Evolutionary conservation across 2,329 filamentous ascomycete genomes (phyloP).

Genomic region (Fusarium sacchari): DNA sequence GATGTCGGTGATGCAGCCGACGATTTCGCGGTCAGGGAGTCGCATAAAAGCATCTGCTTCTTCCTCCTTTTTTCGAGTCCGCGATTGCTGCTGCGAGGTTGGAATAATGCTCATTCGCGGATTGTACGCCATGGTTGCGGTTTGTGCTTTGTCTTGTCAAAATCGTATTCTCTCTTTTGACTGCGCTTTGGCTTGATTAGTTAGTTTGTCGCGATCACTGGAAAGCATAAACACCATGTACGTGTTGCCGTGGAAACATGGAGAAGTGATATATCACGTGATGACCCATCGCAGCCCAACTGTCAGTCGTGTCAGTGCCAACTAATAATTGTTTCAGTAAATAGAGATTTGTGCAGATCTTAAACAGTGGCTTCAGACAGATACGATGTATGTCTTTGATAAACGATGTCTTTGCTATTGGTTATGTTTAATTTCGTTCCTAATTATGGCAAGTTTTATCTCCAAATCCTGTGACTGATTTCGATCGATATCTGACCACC

Average conservation of each 20-base stretch:
- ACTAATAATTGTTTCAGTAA: background rate
- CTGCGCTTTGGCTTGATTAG: constrained; percentile 8
- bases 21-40: constrained; percentile 80
- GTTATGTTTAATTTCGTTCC: background rate
- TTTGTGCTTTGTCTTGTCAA: background rate
- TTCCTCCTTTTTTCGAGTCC: constrained; percentile 67
- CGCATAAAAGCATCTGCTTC: constrained; percentile 69
- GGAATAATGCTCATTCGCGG: constrained; percentile 70
- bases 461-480: background rate
- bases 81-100: constrained; percentile 59
- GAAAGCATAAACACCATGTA: constrained; percentile 35
- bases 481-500: background rate
- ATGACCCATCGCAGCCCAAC: background rate
- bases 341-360: background rate
- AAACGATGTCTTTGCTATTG: background rate
- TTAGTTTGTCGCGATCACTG: constrained; percentile 18
- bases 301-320: background rate
- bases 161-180: constrained; percentile 1
- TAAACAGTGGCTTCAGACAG: constrained; percentile 24
- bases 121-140: constrained; percentile 65
- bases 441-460: background rate
- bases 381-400: background rate
- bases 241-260: constrained; percentile 43
- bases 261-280: constrained; percentile 19
- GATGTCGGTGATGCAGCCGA: constrained; percentile 96